A percentile compares a stretch with the other conserved stretches of the same genome.
Evolutionary conservation across 78 protist species (phyloP).

Genomic region (Cavenderia fasciculata): DNA sequence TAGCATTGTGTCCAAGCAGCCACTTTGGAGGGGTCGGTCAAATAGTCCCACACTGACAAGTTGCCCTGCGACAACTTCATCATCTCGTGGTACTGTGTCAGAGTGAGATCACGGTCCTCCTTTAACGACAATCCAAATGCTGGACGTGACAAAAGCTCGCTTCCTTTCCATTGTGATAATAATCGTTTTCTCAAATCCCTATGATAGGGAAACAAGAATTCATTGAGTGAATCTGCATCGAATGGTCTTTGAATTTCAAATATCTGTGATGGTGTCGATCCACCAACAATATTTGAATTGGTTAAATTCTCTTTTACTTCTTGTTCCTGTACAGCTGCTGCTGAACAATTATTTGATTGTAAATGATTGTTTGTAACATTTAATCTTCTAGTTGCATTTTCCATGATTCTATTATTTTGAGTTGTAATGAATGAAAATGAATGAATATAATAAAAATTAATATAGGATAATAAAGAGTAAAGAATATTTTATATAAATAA

Average conservation of each 20-base stretch:
- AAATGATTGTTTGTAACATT: background rate
- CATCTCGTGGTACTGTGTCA: background rate
- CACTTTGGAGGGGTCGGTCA: constrained; percentile 37
- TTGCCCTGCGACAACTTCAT: background rate
- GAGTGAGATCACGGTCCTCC: constrained; percentile 46
- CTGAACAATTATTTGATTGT: background rate
- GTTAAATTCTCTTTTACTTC: no score
- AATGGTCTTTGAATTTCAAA: constrained; percentile 15
- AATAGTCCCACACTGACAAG: background rate
- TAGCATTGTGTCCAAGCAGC: constrained; percentile 66
- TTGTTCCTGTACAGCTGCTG: background rate
- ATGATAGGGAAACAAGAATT: constrained; percentile 48
- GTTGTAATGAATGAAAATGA: no score
- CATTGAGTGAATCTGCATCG: constrained; percentile 10
- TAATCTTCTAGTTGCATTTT: constrained; percentile 16
- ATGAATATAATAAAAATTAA: no score
- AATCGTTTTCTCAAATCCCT: constrained; percentile 15
- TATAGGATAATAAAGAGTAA: no score
- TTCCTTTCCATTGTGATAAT: background rate
- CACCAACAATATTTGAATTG: no score
- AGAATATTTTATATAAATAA: no score
- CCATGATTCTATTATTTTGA: no score
- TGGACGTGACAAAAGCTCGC: background rate
- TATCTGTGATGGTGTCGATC: background rate
- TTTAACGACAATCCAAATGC: constrained; percentile 36